These are phyloP conservation scores for Lepidium sativum DNA, from an alignment of 345 rosid species.

Conservation along the genomic window DNA sequence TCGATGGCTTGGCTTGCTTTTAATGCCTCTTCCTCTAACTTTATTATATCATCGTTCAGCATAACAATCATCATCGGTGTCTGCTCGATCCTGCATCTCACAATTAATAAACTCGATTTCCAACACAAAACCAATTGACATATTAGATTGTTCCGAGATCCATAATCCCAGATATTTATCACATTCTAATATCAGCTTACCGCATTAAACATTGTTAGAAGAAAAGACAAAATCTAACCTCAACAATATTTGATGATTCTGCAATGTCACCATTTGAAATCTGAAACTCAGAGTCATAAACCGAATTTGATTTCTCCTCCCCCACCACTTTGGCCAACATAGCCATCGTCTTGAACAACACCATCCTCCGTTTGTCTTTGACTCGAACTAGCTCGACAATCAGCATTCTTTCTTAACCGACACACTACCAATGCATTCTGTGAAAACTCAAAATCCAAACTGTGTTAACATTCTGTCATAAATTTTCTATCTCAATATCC, in stretches of 20 bases:
- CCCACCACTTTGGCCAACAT: constrained; percentile 17
- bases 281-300: constrained; percentile 44
- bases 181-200: too few species aligned
- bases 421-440: constrained; percentile 80
- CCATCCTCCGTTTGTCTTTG: constrained; percentile 23
- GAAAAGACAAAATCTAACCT: constrained; percentile 26
- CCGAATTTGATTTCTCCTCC: constrained; percentile 32
- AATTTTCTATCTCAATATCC: not conserved
- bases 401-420: constrained; percentile 61
- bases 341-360: constrained; percentile 21
- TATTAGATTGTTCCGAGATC: too few species aligned
- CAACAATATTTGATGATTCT: constrained; percentile 39
- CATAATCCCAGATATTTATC: too few species aligned
- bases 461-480: not conserved
- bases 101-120: too few species aligned
- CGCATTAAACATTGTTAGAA: too few species aligned
- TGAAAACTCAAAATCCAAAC: not conserved
- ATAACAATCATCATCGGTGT: constrained; percentile 47
- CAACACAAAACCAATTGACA: too few species aligned
- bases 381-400: constrained; percentile 36
- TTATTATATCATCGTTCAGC: constrained; percentile 68
- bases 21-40: constrained; percentile 43
- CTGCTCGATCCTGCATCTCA: constrained; percentile 3
- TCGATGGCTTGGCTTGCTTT: constrained; percentile 22
- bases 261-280: constrained; percentile 24